Conservation (phyloP, 2,329 filamentous ascomycete species). For the Hymenotorrendiella dingleyae region DNA sequence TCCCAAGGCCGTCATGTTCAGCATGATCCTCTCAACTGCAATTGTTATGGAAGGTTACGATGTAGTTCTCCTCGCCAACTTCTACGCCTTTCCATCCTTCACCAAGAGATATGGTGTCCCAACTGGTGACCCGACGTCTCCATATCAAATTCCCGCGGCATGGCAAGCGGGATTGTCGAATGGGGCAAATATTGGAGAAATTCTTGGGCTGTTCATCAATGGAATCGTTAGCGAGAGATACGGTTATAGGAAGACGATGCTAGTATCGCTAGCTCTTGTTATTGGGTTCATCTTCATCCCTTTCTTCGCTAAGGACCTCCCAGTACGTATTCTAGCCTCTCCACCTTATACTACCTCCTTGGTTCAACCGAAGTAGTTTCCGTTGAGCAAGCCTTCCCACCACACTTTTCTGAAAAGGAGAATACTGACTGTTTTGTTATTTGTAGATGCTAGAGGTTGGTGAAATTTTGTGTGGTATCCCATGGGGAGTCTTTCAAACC, state of each 20-base stretch:
- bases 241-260: conserved; percentile 32
- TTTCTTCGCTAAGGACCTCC: conserved; percentile 43
- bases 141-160: conserved; percentile 21
- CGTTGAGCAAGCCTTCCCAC: background rate
- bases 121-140: conserved; percentile 5
- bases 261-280: conserved; percentile 27
- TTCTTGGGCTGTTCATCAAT: conserved; percentile 42
- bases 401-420: background rate
- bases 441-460: conserved; percentile 28
- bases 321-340: conserved; percentile 38
- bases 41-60: conserved; percentile 40
- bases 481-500: conserved; percentile 46
- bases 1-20: conserved; percentile 29
- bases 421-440: background rate
- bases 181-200: conserved; percentile 28
- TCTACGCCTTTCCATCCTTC: conserved; percentile 31
- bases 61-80: conserved; percentile 31
- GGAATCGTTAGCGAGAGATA: conserved; percentile 43
- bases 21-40: conserved; percentile 33
- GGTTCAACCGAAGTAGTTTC: no score
- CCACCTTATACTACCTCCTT: no score
- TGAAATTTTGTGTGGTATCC: conserved; percentile 42
- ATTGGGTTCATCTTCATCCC: conserved; percentile 42
- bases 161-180: conserved; percentile 31
- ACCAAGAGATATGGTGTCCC: conserved; percentile 29